A percentile compares a stretch with the other conserved stretches of the same genome.
phyloP scores from a whole-genome alignment of 2,329 filamentous ascomycete genomes.

The Fusarium heterosporum region DNA sequence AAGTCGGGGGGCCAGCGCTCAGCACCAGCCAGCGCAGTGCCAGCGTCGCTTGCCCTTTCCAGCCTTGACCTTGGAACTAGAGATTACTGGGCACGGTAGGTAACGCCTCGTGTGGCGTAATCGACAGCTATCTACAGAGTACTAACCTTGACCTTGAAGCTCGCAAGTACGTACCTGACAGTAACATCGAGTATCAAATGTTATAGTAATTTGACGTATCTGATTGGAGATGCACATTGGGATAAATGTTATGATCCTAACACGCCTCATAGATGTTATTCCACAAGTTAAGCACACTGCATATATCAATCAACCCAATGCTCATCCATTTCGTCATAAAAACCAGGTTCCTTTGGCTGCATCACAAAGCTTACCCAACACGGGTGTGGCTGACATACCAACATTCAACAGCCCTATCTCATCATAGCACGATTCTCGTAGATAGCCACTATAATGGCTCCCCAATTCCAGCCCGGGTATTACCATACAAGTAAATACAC shows the following conservation, averaged over 20 bases:
- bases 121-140: no score
- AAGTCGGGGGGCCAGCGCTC: slow-evolving; percentile 1
- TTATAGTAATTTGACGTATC: neutral
- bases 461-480: slow-evolving; percentile 33
- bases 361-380: slow-evolving; percentile 17
- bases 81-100: slow-evolving; percentile 16
- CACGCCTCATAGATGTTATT: no score
- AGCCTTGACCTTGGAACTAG: slow-evolving; percentile 34
- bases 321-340: slow-evolving; percentile 17
- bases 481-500: slow-evolving; percentile 2
- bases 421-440: slow-evolving; percentile 14
- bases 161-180: no score
- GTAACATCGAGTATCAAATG: no score
- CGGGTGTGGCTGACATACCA: slow-evolving; percentile 27
- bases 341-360: slow-evolving; percentile 6
- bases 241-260: no score
- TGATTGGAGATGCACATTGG: no score
- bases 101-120: slow-evolving; percentile 39
- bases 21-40: slow-evolving; percentile 14
- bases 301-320: neutral
- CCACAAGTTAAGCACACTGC: neutral
- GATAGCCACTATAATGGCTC: slow-evolving; percentile 5
- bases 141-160: no score
- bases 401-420: slow-evolving; percentile 3
- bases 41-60: slow-evolving; percentile 26